Evolutionary conservation across 495 filamentous ascomycete species (phyloP).

Genomic region (Aspergillus baeticus): DNA sequence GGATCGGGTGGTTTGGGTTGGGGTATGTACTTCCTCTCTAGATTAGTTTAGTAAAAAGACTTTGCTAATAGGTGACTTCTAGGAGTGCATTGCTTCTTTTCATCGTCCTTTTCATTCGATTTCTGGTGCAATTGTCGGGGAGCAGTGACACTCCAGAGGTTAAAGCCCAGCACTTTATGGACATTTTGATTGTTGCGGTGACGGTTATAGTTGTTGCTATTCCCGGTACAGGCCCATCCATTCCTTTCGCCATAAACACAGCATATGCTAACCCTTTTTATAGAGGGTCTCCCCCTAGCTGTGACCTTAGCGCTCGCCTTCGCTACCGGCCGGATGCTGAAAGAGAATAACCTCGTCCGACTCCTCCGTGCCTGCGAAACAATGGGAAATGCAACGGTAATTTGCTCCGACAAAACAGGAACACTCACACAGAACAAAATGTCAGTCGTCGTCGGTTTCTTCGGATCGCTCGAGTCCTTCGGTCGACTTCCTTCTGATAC

Average conservation of each 20-base stretch:
- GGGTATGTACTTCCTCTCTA: slow-evolving; percentile 1
- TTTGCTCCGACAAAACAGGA: slow-evolving; percentile 71
- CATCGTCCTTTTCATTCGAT: slow-evolving; percentile 5
- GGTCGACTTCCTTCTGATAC: slow-evolving; percentile 39
- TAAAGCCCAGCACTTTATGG: slow-evolving; percentile 69
- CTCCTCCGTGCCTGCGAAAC: slow-evolving; percentile 68
- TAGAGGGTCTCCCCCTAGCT: slow-evolving; percentile 63
- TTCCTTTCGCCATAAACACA: not conserved
- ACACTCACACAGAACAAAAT: slow-evolving; percentile 71
- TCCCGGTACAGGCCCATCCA: slow-evolving; percentile 26
- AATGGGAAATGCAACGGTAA: slow-evolving; percentile 70
- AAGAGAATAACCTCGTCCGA: slow-evolving; percentile 68
- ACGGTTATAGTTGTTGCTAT: slow-evolving; percentile 73
- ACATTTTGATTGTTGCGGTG: slow-evolving; percentile 66
- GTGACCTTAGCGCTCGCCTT: slow-evolving; percentile 68
- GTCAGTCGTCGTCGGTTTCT: slow-evolving; percentile 65
- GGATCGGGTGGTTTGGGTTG: slow-evolving; percentile 59
- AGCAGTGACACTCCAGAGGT: slow-evolving; percentile 49
- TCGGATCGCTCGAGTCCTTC: slow-evolving; percentile 36
- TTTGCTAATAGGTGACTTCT: not conserved
- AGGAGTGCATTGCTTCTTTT: not conserved
- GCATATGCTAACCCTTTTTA: not conserved
- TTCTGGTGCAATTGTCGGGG: not conserved
- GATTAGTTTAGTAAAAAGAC: no score
- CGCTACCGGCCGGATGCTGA: slow-evolving; percentile 67